These are phyloP conservation scores for Dictyostelium citrinum DNA, from an alignment of 78 protist genomes.

Conservation along the genomic window DNA sequence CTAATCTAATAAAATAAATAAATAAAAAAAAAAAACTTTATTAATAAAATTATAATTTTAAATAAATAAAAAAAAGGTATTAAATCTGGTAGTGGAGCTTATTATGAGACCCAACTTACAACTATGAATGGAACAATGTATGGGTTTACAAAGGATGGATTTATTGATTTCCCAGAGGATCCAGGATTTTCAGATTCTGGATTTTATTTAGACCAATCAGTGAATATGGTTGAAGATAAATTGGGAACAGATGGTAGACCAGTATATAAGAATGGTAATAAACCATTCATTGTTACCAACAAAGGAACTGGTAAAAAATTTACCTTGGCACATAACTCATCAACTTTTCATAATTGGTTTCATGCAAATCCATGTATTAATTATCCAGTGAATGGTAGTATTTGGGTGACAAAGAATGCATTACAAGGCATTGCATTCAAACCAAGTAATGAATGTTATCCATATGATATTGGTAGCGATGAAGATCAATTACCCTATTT, in stretches of 20 bases:
- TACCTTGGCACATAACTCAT: not conserved
- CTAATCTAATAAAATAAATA: not conserved
- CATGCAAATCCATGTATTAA: not conserved
- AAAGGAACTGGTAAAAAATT: not conserved
- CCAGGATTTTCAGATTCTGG: not conserved
- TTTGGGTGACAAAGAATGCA: not conserved
- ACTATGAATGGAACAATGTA: not conserved
- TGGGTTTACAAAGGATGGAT: not conserved
- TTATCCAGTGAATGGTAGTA: not conserved
- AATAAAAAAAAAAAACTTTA: not conserved
- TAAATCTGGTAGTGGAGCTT: not conserved
- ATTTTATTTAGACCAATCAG: not conserved
- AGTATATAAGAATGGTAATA: not conserved
- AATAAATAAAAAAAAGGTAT: not conserved
- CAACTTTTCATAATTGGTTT: not conserved
- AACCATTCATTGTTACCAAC: not conserved
- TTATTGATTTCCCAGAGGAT: not conserved
- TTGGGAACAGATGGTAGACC: not conserved
- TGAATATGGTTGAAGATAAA: not conserved
- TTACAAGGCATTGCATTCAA: not conserved
- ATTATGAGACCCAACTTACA: not conserved
- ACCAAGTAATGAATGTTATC: not conserved
- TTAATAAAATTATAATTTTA: not conserved
- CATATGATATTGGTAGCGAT: not conserved
- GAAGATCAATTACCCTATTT: not conserved